Conservation (phyloP, 2,329 filamentous ascomycete species). For the Aspergillaceae sp. region DNA sequence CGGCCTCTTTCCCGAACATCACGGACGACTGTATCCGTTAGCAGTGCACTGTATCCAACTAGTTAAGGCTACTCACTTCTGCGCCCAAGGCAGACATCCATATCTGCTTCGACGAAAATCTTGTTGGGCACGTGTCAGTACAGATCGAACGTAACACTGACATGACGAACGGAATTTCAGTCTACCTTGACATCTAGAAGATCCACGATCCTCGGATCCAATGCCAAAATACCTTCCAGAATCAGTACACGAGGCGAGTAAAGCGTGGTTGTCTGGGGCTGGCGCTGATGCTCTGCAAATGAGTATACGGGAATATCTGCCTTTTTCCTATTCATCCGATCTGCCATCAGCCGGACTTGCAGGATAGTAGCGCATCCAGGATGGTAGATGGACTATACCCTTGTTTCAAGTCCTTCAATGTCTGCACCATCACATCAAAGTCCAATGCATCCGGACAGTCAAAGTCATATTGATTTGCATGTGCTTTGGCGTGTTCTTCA, state of each 20-base stretch:
- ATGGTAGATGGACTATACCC: slow-evolving; percentile 53
- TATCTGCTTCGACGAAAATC: slow-evolving; percentile 96
- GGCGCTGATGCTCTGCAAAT: slow-evolving; percentile 78
- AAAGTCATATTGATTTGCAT: slow-evolving; percentile 90
- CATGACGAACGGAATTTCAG: neutral
- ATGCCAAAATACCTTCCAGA: slow-evolving; percentile 88
- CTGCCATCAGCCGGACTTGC: neutral
- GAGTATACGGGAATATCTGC: slow-evolving; percentile 93
- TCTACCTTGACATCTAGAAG: slow-evolving; percentile 80
- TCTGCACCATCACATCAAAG: slow-evolving; percentile 78
- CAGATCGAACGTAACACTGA: neutral
- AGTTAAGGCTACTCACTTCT: slow-evolving; percentile 52
- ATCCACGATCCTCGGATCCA: slow-evolving; percentile 75
- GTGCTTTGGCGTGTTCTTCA: slow-evolving; percentile 71
- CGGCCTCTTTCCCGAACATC: slow-evolving; percentile 84
- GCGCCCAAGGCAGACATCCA: slow-evolving; percentile 83
- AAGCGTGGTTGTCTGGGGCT: slow-evolving; percentile 72
- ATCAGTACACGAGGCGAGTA: slow-evolving; percentile 96
- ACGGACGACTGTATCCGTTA: slow-evolving; percentile 56
- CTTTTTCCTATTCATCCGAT: slow-evolving; percentile 26
- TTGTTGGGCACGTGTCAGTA: slow-evolving; percentile 14
- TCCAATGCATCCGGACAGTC: slow-evolving; percentile 91
- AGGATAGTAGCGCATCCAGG: no score
- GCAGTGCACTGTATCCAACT: slow-evolving; percentile 1
- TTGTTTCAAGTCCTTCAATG: slow-evolving; percentile 74